Conservation (phyloP, 2,329 filamentous ascomycete species). For the Alternaria novae-zelandiae region DNA sequence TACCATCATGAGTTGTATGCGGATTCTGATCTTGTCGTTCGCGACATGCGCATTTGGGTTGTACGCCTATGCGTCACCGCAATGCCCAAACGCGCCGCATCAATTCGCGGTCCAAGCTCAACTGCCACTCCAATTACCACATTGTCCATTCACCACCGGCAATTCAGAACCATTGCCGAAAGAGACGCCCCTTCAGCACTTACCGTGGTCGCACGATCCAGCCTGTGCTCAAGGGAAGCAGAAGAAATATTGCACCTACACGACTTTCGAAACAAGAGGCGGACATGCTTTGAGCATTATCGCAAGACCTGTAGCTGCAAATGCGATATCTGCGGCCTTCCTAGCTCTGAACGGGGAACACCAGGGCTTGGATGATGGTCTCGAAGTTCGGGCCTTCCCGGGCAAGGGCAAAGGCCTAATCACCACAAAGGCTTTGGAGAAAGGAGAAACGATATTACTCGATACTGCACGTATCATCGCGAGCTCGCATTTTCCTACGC, state of each 20-base stretch:
- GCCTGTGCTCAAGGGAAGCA: slow-evolving; percentile 16
- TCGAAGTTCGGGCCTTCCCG: slow-evolving; percentile 23
- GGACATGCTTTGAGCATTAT: slow-evolving; percentile 29
- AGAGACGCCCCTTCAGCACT: slow-evolving; percentile 2
- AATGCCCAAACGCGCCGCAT: slow-evolving; percentile 16
- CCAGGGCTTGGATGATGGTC: neutral
- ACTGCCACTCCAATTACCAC: slow-evolving; percentile 12
- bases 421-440: slow-evolving; percentile 18
- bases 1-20: slow-evolving; percentile 17
- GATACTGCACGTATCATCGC: slow-evolving; percentile 29
- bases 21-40: slow-evolving; percentile 7
- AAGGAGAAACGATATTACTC: slow-evolving; percentile 25
- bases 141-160: slow-evolving; percentile 5
- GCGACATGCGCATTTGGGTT: slow-evolving; percentile 1
- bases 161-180: neutral
- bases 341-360: neutral
- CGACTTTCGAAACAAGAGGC: slow-evolving; percentile 16
- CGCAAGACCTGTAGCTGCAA: slow-evolving; percentile 22
- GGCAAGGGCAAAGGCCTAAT: slow-evolving; percentile 34
- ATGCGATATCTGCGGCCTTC: slow-evolving; percentile 18
- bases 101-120: slow-evolving; percentile 14
- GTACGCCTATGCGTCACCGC: slow-evolving; percentile 1
- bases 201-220: slow-evolving; percentile 21
- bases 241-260: slow-evolving; percentile 27
- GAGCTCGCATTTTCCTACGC: slow-evolving; percentile 23